Evolutionary conservation across 2,329 filamentous ascomycete species (phyloP).

Genomic region (Cercospora zeae-maydis): DNA sequence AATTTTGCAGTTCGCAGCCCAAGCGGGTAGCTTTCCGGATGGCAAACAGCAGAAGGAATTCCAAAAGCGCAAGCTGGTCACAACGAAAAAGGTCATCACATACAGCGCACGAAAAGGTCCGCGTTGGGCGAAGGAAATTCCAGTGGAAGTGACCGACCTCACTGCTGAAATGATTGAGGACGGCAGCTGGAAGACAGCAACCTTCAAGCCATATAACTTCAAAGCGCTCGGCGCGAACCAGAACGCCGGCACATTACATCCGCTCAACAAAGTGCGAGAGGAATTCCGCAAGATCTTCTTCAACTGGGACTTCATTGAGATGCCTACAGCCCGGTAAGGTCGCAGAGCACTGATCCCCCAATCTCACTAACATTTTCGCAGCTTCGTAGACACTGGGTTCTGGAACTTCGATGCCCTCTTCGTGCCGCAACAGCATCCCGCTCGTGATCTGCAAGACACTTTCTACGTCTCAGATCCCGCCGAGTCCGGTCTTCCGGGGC

Average conservation of each 20-base stretch:
- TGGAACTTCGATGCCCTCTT: constrained; percentile 99
- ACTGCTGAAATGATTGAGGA: constrained; percentile 87
- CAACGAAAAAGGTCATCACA: constrained; percentile 75
- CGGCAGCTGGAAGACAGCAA: constrained; percentile 87
- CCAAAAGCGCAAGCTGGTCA: constrained; percentile 88
- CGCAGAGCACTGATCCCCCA: constrained; percentile 28
- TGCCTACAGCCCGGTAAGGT: constrained; percentile 75
- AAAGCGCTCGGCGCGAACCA: constrained; percentile 63
- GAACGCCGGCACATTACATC: constrained; percentile 49
- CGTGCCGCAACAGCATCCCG: constrained; percentile 95
- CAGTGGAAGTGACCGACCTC: constrained; percentile 91
- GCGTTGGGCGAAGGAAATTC: constrained; percentile 84
- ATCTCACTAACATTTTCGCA: constrained; percentile 45
- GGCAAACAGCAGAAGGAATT: constrained; percentile 74
- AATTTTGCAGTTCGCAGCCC: constrained; percentile 68
- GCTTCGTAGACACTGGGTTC: constrained; percentile 92
- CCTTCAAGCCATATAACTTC: constrained; percentile 83
- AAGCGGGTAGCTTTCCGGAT: constrained; percentile 66
- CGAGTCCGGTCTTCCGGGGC: constrained; percentile 63
- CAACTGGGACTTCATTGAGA: constrained; percentile 97
- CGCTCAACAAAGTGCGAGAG: constrained; percentile 85
- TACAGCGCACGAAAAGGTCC: constrained; percentile 81
- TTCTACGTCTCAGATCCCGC: constrained; percentile 95
- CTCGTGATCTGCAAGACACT: constrained; percentile 94
- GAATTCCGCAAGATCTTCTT: constrained; percentile 99